phyloP scores from a whole-genome alignment of 345 rosid species.

The Syzygium jambos region DNA sequence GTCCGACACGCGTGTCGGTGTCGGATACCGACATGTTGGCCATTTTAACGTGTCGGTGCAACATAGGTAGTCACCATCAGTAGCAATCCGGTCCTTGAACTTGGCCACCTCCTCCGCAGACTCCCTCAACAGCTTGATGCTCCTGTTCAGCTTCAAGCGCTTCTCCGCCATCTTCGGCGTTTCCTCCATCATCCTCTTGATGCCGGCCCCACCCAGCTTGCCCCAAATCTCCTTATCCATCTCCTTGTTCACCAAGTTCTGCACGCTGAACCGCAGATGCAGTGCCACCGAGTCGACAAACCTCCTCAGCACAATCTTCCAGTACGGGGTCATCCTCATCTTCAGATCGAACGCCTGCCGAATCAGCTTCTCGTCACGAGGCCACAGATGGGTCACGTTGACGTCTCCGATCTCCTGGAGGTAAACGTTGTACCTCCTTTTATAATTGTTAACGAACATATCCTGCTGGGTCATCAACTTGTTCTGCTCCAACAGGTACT shows the following conservation, averaged over 20 bases:
- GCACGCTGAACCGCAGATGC: constrained; percentile 3
- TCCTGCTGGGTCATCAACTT: constrained; percentile 2
- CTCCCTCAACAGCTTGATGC: constrained; percentile 11
- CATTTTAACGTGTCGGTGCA: too few relatives aligned
- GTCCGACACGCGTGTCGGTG: too few relatives aligned
- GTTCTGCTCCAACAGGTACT: constrained; percentile 12
- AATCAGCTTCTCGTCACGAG: not conserved
- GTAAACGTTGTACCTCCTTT: not conserved
- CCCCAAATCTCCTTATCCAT: constrained; percentile 5
- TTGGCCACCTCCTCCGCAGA: constrained; percentile 7
- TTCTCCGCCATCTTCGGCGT: constrained; percentile 9
- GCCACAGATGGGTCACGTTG: not conserved
- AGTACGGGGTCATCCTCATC: constrained; percentile 18
- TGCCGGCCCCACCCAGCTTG: constrained; percentile 3
- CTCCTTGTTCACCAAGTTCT: constrained; percentile 7
- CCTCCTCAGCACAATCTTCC: constrained; percentile 20
- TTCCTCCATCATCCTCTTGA: constrained; percentile 20
- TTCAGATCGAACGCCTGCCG: constrained; percentile 14
- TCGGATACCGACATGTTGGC: too few relatives aligned
- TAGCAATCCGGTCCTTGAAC: constrained; percentile 3
- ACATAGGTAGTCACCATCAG: not conserved
- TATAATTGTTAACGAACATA: not conserved
- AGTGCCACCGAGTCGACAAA: constrained; percentile 15
- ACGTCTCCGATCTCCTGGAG: constrained; percentile 10
- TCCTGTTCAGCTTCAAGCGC: constrained; percentile 14